Percentiles rank a stretch among this genome's conserved stretches.
phyloP scores from a whole-genome alignment of 306 rosid genomes.

The Styphnolobium japonicum region DNA sequence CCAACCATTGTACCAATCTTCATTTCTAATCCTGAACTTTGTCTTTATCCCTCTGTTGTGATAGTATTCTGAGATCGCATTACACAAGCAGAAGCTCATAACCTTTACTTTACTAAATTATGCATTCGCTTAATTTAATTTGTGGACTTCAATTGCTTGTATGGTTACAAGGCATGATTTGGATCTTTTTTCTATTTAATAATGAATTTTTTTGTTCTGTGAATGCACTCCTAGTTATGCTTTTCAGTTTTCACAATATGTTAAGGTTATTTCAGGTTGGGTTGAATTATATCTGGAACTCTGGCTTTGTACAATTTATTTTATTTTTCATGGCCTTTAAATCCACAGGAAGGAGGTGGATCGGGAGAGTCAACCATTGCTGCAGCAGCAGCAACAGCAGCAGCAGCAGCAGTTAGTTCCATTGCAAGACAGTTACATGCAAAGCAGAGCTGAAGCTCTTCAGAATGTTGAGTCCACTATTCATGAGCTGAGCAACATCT shows the following conservation, averaged over 20 bases:
- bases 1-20: background rate
- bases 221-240: background rate
- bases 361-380: slow-evolving; percentile 87
- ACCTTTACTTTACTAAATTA: background rate
- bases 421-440: slow-evolving; percentile 92
- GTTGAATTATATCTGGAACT: background rate
- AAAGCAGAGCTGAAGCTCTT: slow-evolving; percentile 97
- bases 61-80: background rate
- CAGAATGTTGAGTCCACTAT: slow-evolving; percentile 97
- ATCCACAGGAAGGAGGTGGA: slow-evolving; percentile 70
- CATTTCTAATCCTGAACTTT: background rate
- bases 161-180: background rate
- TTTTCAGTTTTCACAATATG: background rate
- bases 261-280: background rate
- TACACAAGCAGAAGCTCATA: background rate
- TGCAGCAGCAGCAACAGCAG: slow-evolving; percentile 54
- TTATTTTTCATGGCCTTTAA: background rate
- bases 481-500: slow-evolving; percentile 91
- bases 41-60: background rate
- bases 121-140: background rate
- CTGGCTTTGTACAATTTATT: background rate
- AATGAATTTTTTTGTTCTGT: background rate
- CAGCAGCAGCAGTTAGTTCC: slow-evolving; percentile 85
- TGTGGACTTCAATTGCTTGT: background rate
- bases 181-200: background rate